Evolutionary conservation across 2,329 filamentous ascomycete genomes (phyloP).

Genomic region (Phoma sp.): DNA sequence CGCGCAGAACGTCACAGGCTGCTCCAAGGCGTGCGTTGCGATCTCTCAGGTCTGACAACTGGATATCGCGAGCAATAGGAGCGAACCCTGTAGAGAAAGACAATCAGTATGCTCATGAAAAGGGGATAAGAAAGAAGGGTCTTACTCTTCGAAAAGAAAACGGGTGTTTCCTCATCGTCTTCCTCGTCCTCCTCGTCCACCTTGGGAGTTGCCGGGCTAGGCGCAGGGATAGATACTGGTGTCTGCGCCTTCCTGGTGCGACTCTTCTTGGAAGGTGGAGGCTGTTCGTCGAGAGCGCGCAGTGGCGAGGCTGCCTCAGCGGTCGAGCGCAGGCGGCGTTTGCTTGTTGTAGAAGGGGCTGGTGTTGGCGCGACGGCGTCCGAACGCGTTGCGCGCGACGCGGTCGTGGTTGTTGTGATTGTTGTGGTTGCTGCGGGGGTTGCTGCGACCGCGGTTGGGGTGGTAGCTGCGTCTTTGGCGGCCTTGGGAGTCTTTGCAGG

Average conservation of each 20-base stretch:
- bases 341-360: slow-evolving; percentile 17
- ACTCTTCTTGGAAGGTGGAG: slow-evolving; percentile 17
- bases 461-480: not conserved
- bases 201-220: not conserved
- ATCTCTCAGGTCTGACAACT: not conserved
- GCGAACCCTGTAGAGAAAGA: slow-evolving; percentile 3
- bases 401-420: not conserved
- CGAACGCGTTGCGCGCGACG: not conserved
- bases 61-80: not conserved
- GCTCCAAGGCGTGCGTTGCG: not conserved
- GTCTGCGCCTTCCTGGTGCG: slow-evolving; percentile 14
- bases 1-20: slow-evolving; percentile 3
- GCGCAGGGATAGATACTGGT: not conserved
- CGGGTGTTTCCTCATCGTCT: slow-evolving; percentile 22
- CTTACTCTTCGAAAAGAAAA: slow-evolving; percentile 33
- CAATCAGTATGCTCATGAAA: not conserved
- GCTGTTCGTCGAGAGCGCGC: slow-evolving; percentile 21
- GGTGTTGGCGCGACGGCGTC: slow-evolving; percentile 11
- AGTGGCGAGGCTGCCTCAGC: slow-evolving; percentile 23
- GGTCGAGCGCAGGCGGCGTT: slow-evolving; percentile 24
- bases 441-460: too few species aligned
- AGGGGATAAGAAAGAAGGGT: slow-evolving; percentile 9
- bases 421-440: slow-evolving; percentile 12
- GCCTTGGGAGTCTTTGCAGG: not conserved
- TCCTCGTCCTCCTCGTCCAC: slow-evolving; percentile 15